Evolutionary conservation across 768 basidiomycete species (phyloP), one percentile per base, ranked within the genome.

Genomic region (Russula brevipes): DNA sequence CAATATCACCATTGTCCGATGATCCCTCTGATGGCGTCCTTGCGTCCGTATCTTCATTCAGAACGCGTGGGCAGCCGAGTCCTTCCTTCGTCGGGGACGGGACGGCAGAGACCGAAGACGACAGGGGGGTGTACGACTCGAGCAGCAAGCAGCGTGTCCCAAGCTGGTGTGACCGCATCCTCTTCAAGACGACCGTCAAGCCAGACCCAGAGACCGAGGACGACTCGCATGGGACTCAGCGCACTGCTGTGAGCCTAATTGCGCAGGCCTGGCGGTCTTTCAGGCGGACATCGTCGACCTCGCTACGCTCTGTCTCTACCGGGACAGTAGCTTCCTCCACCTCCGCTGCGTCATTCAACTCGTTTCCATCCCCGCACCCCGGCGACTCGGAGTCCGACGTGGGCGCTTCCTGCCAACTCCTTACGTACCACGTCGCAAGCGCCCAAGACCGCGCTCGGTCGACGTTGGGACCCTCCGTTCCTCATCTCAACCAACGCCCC

Each of bases 121-220:
- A 82, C 46, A 80, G 79, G 68, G 88, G 86, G 17, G 85, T 89
- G 3, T 92, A 91, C 69, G 91, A 93, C 73, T 85, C 87, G 33
- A 92, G 90, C 10, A 78, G 82, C 69, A 92, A 93, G 73, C 82
- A 84, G 69, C 85, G 91, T 19, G 91, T 92, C 31, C 91, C 91
- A 5, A 90, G 89, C 72, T 92, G 91, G 91, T 93, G 91, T 69
- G 91, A 93, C 71, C 84, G 91, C 19, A 89, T 93, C 50, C 74
- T 93, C 5, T 92, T 85, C 85, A 93, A 91, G 73, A 80, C 87
- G 5, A 91, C 86, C 0, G 78, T 88, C 31, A 70, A 76, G 36
- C 80, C 80, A 16, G 79, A 79, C 12, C 73, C 75, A 1, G 76
- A 79, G 31, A 72, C 75, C 9, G 79, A 78, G 41, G 76, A 75